These are phyloP conservation scores for Umbelopsis sp. DNA, from an alignment of 192 early-diverging fungal species.

Conservation along the genomic window DNA sequence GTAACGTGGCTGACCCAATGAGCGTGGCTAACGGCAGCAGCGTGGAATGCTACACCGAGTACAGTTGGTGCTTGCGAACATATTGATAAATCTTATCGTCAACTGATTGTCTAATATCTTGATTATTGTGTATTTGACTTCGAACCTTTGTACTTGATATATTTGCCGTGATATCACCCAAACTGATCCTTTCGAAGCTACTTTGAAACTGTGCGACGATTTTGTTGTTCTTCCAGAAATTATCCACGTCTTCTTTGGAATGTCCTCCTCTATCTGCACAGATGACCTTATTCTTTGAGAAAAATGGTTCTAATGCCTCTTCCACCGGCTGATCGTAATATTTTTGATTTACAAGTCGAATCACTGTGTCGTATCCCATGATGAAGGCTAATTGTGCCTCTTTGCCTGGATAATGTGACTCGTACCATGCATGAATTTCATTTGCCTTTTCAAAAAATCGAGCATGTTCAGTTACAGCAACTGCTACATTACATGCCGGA, in stretches of 20 bases:
- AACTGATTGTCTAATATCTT: background rate
- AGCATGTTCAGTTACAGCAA: constrained; percentile 61
- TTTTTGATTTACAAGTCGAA: constrained; percentile 72
- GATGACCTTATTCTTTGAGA: constrained; percentile 46
- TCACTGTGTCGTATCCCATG: constrained; percentile 81
- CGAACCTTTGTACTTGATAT: constrained; percentile 31
- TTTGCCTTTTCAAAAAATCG: constrained; percentile 73
- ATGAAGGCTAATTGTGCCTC: constrained; percentile 59
- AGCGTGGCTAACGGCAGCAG: background rate
- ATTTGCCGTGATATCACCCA: background rate
- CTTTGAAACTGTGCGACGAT: background rate
- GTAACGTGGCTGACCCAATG: constrained; percentile 1
- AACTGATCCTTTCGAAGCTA: constrained; percentile 7
- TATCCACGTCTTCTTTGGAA: constrained; percentile 16
- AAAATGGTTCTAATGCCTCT: constrained; percentile 57
- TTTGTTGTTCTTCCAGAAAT: constrained; percentile 21
- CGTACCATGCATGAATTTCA: constrained; percentile 33
- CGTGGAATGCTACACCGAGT: background rate
- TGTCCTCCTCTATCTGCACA: constrained; percentile 48
- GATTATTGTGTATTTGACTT: background rate
- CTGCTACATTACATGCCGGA: constrained; percentile 38
- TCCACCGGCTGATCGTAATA: constrained; percentile 61
- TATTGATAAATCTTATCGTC: constrained; percentile 10
- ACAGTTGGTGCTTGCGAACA: background rate
- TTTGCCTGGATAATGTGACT: constrained; percentile 19